Conservation (phyloP, 2,329 filamentous ascomycete species). For the Aspergillus tanneri region DNA sequence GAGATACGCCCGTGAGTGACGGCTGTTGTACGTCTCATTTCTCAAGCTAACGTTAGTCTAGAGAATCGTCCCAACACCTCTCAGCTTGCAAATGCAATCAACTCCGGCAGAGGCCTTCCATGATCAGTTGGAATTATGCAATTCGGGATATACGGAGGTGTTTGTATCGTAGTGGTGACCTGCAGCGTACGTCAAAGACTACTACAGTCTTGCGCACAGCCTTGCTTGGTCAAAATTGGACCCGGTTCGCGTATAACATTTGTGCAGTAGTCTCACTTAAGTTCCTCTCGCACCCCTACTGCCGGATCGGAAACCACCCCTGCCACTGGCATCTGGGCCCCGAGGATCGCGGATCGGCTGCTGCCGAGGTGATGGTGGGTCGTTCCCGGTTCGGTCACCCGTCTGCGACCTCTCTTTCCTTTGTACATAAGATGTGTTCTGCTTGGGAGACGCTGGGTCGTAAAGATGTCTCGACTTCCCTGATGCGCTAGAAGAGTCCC, state of each 20-base stretch:
- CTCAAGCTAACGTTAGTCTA: conserved; percentile 24
- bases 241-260: background rate
- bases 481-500: conserved; percentile 41
- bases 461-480: conserved; percentile 62
- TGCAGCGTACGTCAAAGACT: too few relatives aligned
- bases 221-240: background rate
- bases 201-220: too few relatives aligned
- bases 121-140: conserved; percentile 24
- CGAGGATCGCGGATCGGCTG: conserved; percentile 71
- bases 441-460: conserved; percentile 72
- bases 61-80: conserved; percentile 62
- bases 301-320: conserved; percentile 75
- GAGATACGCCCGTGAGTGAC: conserved; percentile 56
- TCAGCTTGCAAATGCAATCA: conserved; percentile 59
- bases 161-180: background rate
- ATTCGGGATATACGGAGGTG: background rate
- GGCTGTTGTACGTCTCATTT: background rate
- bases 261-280: conserved; percentile 21
- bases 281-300: conserved; percentile 57
- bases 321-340: conserved; percentile 74
- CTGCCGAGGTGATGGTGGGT: conserved; percentile 47
- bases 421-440: conserved; percentile 52
- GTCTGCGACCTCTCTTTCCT: conserved; percentile 41
- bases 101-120: conserved; percentile 55
- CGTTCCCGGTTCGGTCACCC: conserved; percentile 42